A percentile compares a stretch with the other conserved stretches of the same genome.
Evolutionary conservation across 2,329 filamentous ascomycete species (phyloP).

Genomic region (Lecanicillium sp.): DNA sequence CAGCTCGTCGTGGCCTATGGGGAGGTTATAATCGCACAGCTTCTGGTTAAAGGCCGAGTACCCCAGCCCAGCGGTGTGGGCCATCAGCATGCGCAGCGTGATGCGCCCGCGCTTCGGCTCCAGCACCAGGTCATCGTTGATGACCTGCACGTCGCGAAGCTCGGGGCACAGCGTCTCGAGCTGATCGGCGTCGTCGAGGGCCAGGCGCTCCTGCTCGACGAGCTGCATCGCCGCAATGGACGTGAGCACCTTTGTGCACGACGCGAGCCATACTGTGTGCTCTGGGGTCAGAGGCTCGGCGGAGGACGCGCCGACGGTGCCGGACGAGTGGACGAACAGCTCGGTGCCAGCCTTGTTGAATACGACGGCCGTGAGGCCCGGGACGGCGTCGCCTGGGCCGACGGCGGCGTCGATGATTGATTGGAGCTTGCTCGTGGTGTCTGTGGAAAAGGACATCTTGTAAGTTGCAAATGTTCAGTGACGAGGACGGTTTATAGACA

Average conservation of each 20-base stretch:
- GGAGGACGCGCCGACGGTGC: slow-evolving; percentile 37
- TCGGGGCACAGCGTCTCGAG: slow-evolving; percentile 45
- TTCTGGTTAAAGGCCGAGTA: slow-evolving; percentile 50
- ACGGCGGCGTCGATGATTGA: background rate
- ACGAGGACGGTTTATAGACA: no score
- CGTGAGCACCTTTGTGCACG: slow-evolving; percentile 51
- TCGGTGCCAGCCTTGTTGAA: slow-evolving; percentile 8
- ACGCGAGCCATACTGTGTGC: slow-evolving; percentile 54
- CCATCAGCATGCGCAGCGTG: slow-evolving; percentile 51
- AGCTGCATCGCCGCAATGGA: slow-evolving; percentile 51
- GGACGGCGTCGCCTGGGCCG: background rate
- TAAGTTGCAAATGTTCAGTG: no score
- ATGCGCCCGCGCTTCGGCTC: slow-evolving; percentile 43
- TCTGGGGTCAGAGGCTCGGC: slow-evolving; percentile 52
- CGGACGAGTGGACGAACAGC: slow-evolving; percentile 42
- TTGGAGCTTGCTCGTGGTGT: background rate
- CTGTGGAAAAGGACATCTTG: slow-evolving; percentile 2
- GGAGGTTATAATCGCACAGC: slow-evolving; percentile 40
- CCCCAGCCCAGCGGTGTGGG: slow-evolving; percentile 50
- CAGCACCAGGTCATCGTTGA: slow-evolving; percentile 31
- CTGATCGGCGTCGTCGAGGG: slow-evolving; percentile 41
- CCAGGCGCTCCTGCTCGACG: slow-evolving; percentile 44
- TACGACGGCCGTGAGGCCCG: slow-evolving; percentile 9
- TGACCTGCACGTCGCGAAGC: slow-evolving; percentile 40
- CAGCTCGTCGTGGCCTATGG: slow-evolving; percentile 52